Base-by-base conservation (phyloP, 371 early-diverging fungal genomes). In the Lichtheimia ornata region DNA sequence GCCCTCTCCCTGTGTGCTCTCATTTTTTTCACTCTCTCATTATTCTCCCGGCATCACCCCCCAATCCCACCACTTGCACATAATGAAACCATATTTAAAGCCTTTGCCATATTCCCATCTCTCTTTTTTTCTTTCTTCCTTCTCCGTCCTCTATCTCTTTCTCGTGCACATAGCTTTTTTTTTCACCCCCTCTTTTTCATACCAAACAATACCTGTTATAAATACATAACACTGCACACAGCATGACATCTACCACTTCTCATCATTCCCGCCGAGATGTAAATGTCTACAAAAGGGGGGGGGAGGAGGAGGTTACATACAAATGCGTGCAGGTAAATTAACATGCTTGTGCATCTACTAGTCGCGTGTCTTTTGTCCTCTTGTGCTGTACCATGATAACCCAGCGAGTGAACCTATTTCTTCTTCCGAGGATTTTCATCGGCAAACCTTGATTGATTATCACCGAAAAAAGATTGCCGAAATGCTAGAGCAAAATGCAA, bases 401-500 rank as follows among this genome's bases (percentile, higher is more conserved):
- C 63, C 67, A 12, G 59, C 62, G 9, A 62, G 47, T 24, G 47
- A 56, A 1, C 35, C 62, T 3, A 27, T 54, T 15, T 24, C 58
- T 3, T 55, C 64, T 5, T 43, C 56, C 2, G 47, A 47, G 18
- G 58, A 69, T 14, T 53, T 20, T n/a, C 42, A 61, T 41, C 43
- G 55, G 24, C 50, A 63, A 42, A 49, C 41, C 28, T 63, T 72
- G 66, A 75, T 80, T 43, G 69, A 79, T 15, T 57, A 66, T 42
- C 72, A 79, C 58, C 65, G 65, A 22, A 52, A 58, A 43, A 71
- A 66, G 42, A 74, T 66, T 25, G 60, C 27, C n/a, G 63, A 66
- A 40, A 72, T 73, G 70, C 53, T 79, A 11, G 59, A 72, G 30
- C 57, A 64, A 12, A 79, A 79, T 53, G 76, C 79, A 6, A 62